Conservation (phyloP, 2,329 filamentous ascomycete species). For the Neofusicoccum sp. region DNA sequence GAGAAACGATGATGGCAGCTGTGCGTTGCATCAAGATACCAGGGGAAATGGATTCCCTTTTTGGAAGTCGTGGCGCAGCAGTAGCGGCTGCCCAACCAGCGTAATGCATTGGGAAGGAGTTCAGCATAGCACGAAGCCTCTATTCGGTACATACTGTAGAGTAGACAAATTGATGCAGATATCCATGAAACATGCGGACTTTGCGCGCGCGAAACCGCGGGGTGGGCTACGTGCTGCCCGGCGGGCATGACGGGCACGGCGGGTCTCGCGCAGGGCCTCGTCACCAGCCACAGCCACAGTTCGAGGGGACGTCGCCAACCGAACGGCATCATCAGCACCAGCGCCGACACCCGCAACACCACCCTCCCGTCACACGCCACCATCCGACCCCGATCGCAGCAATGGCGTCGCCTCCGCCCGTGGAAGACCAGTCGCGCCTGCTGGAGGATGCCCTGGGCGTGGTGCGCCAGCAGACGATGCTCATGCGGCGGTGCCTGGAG, state of each 20-base stretch:
- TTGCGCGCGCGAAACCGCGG: conserved; percentile 3
- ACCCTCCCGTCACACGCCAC: conserved; percentile 19
- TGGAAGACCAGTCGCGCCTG: conserved; percentile 73
- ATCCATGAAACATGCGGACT: background rate
- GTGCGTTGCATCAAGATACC: background rate
- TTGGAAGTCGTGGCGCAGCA: conserved; percentile 11
- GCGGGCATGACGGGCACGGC: background rate
- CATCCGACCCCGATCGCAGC: conserved; percentile 56
- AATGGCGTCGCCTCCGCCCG: conserved; percentile 53
- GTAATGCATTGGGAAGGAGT: conserved; percentile 10
- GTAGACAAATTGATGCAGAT: background rate
- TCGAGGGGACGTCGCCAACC: conserved; percentile 20
- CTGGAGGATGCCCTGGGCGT: conserved; percentile 96
- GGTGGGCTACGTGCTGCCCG: background rate
- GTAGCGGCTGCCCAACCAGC: background rate
- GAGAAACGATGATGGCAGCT: background rate
- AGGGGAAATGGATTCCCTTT: background rate
- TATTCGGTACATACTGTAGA: background rate
- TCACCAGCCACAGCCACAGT: conserved; percentile 14
- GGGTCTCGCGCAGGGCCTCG: background rate
- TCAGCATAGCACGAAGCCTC: background rate
- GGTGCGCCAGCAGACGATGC: conserved; percentile 92
- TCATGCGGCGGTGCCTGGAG: conserved; percentile 98
- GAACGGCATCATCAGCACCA: conserved; percentile 18
- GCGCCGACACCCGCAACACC: conserved; percentile 16